phyloP scores from a whole-genome alignment of 192 early-diverging fungal species.

The Backusella parvicylindrica region DNA sequence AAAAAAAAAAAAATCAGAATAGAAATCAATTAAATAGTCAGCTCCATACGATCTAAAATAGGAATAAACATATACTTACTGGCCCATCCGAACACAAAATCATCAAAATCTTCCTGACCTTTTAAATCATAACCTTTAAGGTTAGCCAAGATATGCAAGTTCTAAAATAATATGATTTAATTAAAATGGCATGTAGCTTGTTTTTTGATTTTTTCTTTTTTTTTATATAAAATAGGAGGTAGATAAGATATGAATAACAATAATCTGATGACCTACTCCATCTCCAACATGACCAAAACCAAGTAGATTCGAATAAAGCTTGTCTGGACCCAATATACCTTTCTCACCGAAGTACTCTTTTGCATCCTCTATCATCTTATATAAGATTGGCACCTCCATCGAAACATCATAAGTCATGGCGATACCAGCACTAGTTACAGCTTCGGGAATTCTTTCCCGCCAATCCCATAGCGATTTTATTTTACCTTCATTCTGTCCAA shows the following conservation, averaged over 20 bases:
- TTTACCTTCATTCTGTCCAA: conserved; percentile 74
- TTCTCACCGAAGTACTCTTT: conserved; percentile 51
- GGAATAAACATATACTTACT: conserved; percentile 36
- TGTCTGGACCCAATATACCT: conserved; percentile 54
- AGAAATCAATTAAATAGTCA: not conserved
- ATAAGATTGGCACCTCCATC: conserved; percentile 79
- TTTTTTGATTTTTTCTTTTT: not conserved
- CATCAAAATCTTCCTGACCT: conserved; percentile 74
- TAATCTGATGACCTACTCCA: conserved; percentile 46
- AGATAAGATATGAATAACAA: not conserved
- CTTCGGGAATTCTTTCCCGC: conserved; percentile 92
- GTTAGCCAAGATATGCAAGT: conserved; percentile 89
- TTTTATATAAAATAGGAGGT: not conserved
- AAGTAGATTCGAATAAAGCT: conserved; percentile 62
- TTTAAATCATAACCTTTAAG: conserved; percentile 58
- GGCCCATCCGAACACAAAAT: conserved; percentile 89
- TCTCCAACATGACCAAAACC: conserved; percentile 98
- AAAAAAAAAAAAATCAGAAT: not conserved
- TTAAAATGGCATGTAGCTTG: not conserved
- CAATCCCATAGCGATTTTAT: conserved; percentile 77
- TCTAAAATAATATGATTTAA: conserved; percentile 31
- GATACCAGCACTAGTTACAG: conserved; percentile 76
- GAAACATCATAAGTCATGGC: conserved; percentile 95
- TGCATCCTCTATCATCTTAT: conserved; percentile 77
- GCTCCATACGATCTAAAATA: not conserved